Evolutionary conservation across 2,329 filamentous ascomycete genomes (phyloP).

Genomic region (Exophiala aquamarina): DNA sequence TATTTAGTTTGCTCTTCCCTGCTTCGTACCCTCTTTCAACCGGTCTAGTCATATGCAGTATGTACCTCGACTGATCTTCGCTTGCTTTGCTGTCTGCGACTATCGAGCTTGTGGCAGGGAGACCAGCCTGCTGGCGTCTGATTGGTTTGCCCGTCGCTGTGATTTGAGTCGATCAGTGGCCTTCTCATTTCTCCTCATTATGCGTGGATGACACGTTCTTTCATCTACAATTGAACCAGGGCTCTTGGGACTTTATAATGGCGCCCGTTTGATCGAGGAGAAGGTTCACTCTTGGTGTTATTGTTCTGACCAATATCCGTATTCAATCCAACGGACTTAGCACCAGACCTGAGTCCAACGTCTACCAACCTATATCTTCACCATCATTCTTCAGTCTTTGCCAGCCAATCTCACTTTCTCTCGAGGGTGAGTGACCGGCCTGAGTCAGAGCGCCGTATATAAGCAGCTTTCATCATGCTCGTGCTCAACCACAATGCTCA

Average conservation of each 20-base stretch:
- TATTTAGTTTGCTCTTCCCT: conserved; percentile 19
- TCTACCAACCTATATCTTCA: background rate
- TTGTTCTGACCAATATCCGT: too few relatives aligned
- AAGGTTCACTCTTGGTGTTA: too few relatives aligned
- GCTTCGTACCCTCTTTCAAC: background rate
- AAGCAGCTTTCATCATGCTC: conserved; percentile 16
- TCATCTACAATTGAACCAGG: background rate
- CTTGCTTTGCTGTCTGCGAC: conserved; percentile 1
- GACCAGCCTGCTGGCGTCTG: conserved; percentile 12
- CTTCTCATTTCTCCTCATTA: too few relatives aligned
- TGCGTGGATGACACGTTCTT: too few relatives aligned
- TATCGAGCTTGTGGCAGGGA: background rate
- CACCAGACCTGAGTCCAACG: too few relatives aligned
- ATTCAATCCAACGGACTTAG: too few relatives aligned
- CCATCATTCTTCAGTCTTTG: conserved; percentile 1
- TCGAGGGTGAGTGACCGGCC: conserved; percentile 9
- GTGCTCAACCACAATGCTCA: conserved; percentile 18
- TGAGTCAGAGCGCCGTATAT: conserved; percentile 1
- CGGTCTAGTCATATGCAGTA: conserved; percentile 18
- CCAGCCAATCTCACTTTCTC: background rate
- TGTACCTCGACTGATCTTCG: conserved; percentile 10
- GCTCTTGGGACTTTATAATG: background rate
- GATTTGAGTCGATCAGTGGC: conserved; percentile 5
- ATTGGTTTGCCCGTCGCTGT: conserved; percentile 18
- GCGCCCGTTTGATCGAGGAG: background rate